phyloP scores from a whole-genome alignment of 495 filamentous ascomycete species.

The Barbatosphaeria neglecta region DNA sequence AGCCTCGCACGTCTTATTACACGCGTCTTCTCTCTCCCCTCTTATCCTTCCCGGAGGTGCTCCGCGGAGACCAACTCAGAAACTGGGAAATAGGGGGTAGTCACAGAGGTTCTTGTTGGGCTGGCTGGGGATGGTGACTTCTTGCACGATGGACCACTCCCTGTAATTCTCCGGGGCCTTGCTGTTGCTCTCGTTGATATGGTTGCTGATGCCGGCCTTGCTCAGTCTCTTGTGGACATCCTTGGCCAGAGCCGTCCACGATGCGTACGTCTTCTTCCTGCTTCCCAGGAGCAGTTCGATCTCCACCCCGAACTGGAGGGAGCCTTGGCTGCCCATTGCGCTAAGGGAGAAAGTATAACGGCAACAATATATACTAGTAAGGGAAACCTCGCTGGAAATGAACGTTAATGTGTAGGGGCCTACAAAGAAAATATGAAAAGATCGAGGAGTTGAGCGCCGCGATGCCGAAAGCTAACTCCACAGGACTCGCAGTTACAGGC shows the following conservation, averaged over 20 bases:
- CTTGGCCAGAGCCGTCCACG: constrained; percentile 13
- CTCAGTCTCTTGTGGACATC: constrained; percentile 12
- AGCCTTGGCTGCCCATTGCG: constrained; percentile 2
- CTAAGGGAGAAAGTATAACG: background rate
- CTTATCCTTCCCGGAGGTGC: background rate
- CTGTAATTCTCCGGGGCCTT: constrained; percentile 13
- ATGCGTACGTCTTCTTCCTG: constrained; percentile 8
- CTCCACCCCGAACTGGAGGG: constrained; percentile 18
- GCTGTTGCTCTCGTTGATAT: constrained; percentile 11
- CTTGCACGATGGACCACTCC: constrained; percentile 17
- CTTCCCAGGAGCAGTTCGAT: constrained; percentile 16
- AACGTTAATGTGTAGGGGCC: background rate
- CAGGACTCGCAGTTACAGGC: background rate
- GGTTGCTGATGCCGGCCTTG: constrained; percentile 13
- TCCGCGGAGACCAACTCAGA: too few relatives aligned
- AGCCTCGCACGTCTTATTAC: background rate
- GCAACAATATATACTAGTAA: background rate
- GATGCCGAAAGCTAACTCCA: background rate
- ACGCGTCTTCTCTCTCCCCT: background rate
- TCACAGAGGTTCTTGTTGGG: constrained; percentile 12
- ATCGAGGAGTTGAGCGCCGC: too few relatives aligned
- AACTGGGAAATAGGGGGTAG: background rate
- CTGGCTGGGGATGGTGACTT: constrained; percentile 14
- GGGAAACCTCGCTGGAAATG: background rate
- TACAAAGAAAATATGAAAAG: background rate